Evolutionary conservation across 2,329 filamentous ascomycete species (phyloP).

Genomic region (Aspergillaceae sp.): DNA sequence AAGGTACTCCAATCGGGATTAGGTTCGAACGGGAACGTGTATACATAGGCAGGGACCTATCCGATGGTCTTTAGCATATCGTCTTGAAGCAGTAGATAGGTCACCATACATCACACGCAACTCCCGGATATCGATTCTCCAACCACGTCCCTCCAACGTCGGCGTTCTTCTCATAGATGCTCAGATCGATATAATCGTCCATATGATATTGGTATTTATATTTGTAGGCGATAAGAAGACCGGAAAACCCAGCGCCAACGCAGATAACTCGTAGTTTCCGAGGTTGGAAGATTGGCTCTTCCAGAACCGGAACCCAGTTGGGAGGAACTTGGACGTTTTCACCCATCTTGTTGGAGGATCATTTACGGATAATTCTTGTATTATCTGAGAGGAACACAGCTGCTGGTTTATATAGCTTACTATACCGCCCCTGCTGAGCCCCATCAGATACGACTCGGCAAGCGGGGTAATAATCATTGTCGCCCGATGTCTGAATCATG

Average conservation of each 20-base stretch:
- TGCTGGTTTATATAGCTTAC: too few species aligned
- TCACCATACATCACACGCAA: conserved; percentile 20
- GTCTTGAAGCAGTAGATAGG: neutral
- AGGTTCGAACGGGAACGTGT: conserved; percentile 34
- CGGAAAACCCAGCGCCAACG: conserved; percentile 19
- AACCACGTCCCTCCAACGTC: conserved; percentile 21
- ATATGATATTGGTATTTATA: conserved; percentile 24
- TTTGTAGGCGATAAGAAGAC: conserved; percentile 32
- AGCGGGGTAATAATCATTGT: too few species aligned
- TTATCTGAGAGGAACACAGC: too few species aligned
- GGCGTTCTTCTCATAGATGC: conserved; percentile 19
- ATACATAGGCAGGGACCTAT: conserved; percentile 24
- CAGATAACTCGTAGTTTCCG: conserved; percentile 6
- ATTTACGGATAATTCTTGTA: too few species aligned
- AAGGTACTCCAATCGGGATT: conserved; percentile 36
- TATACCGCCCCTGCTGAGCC: too few species aligned
- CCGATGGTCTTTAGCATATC: neutral
- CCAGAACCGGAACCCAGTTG: neutral
- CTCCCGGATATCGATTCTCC: conserved; percentile 23
- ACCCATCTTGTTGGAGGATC: too few species aligned
- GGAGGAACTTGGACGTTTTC: neutral
- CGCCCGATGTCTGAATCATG: too few species aligned
- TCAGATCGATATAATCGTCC: conserved; percentile 18
- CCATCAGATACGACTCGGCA: too few species aligned
- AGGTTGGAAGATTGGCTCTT: neutral